phyloP scores from a whole-genome alignment of 495 filamentous ascomycete species.

The Annulohypoxylon bovei region DNA sequence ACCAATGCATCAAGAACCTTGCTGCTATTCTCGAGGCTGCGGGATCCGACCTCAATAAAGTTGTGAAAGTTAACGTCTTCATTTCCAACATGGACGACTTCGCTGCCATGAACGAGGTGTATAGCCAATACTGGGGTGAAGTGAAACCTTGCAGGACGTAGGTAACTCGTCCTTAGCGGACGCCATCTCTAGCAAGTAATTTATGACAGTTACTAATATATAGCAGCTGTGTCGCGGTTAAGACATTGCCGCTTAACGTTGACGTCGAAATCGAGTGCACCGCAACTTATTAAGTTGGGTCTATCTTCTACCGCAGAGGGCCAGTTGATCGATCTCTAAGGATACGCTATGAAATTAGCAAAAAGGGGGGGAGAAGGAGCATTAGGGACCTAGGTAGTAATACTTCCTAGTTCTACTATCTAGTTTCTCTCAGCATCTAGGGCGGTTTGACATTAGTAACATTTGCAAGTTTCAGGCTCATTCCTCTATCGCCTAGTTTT shows the following conservation, averaged over 20 bases:
- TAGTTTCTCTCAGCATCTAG: background rate
- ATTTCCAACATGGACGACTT: conserved; percentile 76
- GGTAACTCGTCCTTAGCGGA: background rate
- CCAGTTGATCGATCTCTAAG: background rate
- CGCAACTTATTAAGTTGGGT: conserved; percentile 46
- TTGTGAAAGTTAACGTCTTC: conserved; percentile 77
- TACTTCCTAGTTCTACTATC: background rate
- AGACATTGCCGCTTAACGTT: conserved; percentile 78
- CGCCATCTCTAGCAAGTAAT: background rate
- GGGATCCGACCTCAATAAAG: conserved; percentile 68
- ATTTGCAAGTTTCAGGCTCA: background rate
- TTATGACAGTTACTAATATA: conserved; percentile 48
- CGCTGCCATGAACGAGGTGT: conserved; percentile 76
- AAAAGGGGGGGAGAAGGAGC: background rate
- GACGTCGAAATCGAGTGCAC: conserved; percentile 81
- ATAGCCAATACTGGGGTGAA: conserved; percentile 74
- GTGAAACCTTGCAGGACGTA: conserved; percentile 70
- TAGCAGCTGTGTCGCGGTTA: conserved; percentile 76
- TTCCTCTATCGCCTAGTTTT: background rate
- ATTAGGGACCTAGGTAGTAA: background rate
- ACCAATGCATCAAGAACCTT: conserved; percentile 68
- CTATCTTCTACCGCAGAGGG: background rate
- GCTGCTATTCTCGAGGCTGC: conserved; percentile 71
- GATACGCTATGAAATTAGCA: too few species aligned
- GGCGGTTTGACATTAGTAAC: background rate